These are phyloP conservation scores for Microbotryomycetes sp. DNA, from an alignment of 1,284 basidiomycete species.

Conservation along the genomic window DNA sequence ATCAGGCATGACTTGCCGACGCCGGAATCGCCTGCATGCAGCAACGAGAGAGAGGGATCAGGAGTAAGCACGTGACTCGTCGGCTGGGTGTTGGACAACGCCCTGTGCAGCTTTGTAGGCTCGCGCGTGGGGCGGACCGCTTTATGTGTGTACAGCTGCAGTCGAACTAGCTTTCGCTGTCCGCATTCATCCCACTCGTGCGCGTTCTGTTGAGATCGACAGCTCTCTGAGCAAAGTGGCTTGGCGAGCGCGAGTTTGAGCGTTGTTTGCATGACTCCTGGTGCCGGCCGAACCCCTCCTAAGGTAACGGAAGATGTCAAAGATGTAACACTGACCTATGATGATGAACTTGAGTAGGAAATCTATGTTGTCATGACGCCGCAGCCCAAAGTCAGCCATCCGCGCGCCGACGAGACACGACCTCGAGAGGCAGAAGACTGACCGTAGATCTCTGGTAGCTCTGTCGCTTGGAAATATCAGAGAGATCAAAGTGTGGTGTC, in stretches of 20 bases:
- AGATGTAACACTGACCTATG: conserved; percentile 57
- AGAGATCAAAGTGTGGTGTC: too few species aligned
- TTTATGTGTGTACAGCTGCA: not conserved
- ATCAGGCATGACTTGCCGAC: conserved; percentile 94
- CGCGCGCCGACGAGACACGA: not conserved
- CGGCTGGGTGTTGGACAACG: not conserved
- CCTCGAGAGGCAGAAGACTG: conserved; percentile 31
- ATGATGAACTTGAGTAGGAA: conserved; percentile 97
- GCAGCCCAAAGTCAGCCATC: conserved; percentile 7
- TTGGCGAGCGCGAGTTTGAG: not conserved
- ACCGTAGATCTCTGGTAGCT: conserved; percentile 90
- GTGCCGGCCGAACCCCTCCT: not conserved
- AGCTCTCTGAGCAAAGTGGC: not conserved
- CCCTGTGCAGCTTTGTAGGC: too few species aligned
- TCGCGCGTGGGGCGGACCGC: not conserved
- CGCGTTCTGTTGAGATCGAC: not conserved
- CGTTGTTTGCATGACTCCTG: not conserved
- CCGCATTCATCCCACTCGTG: not conserved
- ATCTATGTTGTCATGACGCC: conserved; percentile 51
- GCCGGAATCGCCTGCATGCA: conserved; percentile 73
- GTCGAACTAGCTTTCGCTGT: not conserved
- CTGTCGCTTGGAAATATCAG: conserved; percentile 38
- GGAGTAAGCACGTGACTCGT: not conserved
- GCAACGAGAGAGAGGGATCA: not conserved
- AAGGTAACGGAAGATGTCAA: not conserved